phyloP scores from a whole-genome alignment of 140 eudicot genomes.

The Ambrosia hybrid region DNA sequence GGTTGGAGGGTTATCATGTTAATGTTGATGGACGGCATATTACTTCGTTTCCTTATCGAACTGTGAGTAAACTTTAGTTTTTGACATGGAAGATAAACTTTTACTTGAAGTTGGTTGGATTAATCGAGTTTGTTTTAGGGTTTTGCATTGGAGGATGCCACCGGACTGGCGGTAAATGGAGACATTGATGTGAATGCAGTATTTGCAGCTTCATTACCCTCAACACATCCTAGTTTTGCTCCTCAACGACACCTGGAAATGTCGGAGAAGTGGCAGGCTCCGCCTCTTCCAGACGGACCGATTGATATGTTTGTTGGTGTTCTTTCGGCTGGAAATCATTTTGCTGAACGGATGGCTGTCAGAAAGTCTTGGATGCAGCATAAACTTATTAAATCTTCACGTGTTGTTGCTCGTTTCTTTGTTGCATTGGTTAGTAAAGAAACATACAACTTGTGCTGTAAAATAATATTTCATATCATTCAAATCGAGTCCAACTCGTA shows the following conservation, averaged over 20 bases:
- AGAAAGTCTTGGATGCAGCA: constrained; percentile 99
- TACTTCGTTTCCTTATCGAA: constrained; percentile 67
- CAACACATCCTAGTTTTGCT: constrained; percentile 86
- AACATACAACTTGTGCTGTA: background rate
- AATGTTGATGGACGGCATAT: constrained; percentile 71
- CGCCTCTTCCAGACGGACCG: constrained; percentile 70
- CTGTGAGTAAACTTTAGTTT: constrained; percentile 41
- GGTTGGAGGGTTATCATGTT: constrained; percentile 73
- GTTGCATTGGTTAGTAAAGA: constrained; percentile 76
- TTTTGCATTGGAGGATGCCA: constrained; percentile 74
- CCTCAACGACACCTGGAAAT: constrained; percentile 76
- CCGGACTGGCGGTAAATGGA: constrained; percentile 58
- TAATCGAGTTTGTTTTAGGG: constrained; percentile 40
- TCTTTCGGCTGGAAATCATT: constrained; percentile 96
- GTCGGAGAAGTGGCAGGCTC: constrained; percentile 71
- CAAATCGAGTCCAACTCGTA: too few species aligned
- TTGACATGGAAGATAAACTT: background rate
- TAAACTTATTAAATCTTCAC: constrained; percentile 56
- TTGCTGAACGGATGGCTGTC: constrained; percentile 94
- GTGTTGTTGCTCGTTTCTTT: constrained; percentile 87
- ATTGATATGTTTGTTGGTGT: constrained; percentile 75
- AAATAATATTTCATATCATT: background rate
- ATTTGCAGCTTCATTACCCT: constrained; percentile 84
- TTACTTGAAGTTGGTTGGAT: constrained; percentile 2
- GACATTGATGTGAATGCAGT: constrained; percentile 72